Conservation (phyloP, 2,329 filamentous ascomycete genomes). For the Pseudocercospora eumusae region DNA sequence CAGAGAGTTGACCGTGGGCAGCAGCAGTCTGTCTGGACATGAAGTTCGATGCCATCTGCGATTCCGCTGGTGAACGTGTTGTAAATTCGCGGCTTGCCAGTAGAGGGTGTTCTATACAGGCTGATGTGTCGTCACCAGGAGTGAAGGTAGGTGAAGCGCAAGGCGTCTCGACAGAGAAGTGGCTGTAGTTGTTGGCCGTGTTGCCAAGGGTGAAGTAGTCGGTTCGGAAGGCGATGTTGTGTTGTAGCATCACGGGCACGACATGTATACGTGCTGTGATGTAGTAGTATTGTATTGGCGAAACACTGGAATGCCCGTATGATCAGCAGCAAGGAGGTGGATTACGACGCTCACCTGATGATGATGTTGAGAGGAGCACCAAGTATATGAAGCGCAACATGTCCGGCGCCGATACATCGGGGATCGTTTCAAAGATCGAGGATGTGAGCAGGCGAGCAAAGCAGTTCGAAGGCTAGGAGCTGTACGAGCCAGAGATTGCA, state of each 20-base stretch:
- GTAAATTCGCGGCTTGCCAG: slow-evolving; percentile 26
- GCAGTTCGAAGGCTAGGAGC: not conserved
- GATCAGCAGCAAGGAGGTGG: slow-evolving; percentile 17
- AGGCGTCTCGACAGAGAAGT: slow-evolving; percentile 27
- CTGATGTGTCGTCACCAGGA: slow-evolving; percentile 7
- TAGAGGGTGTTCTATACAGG: slow-evolving; percentile 28
- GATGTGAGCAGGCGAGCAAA: slow-evolving; percentile 13
- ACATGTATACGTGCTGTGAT: slow-evolving; percentile 9
- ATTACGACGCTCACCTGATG: slow-evolving; percentile 7
- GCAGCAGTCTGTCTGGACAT: slow-evolving; percentile 40
- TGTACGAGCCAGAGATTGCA: slow-evolving; percentile 17
- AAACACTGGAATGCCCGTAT: slow-evolving; percentile 21
- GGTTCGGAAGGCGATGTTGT: not conserved
- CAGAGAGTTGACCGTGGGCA: slow-evolving; percentile 30
- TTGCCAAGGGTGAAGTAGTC: slow-evolving; percentile 27
- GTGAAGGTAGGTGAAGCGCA: slow-evolving; percentile 22
- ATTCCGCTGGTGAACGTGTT: slow-evolving; percentile 1
- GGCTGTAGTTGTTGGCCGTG: slow-evolving; percentile 15
- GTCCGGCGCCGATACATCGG: slow-evolving; percentile 11
- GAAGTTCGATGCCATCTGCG: slow-evolving; percentile 30
- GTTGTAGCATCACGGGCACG: slow-evolving; percentile 14
- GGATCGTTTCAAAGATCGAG: slow-evolving; percentile 18
- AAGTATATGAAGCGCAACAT: slow-evolving; percentile 17
- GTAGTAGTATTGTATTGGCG: slow-evolving; percentile 6
- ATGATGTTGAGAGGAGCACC: slow-evolving; percentile 12